Evolutionary conservation across 2,329 filamentous ascomycete genomes (phyloP), one percentile per base, ranked within the genome.

Genomic region (Beauveria scarabaeidicola): DNA sequence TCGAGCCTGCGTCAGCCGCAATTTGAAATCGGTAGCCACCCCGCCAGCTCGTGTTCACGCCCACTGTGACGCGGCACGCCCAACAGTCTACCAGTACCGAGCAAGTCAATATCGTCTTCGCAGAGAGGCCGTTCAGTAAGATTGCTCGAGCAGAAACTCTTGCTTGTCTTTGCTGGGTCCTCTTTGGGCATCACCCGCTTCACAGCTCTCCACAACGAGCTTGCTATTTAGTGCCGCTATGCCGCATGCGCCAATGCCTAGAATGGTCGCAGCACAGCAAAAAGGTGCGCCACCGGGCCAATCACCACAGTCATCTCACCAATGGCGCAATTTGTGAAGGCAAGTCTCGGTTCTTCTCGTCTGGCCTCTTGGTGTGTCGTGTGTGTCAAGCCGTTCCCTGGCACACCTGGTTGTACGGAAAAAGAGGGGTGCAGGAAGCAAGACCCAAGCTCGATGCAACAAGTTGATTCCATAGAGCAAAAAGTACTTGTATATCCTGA

Each of bases 321-420:
- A 44, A 58, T 58, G 47, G 56, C 56, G 56, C 56, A 52, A 58
- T 58, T 46, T 52, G n/a, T 25, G 50, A 19, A 25, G 51, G 52
- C 17, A 17, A 43, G 41, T 36, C 27, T 40, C 15, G 55, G 19
- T 29, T 43, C 23, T 25, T 36, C 32, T 36, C 32, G 32, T 36
- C 32, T 2, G 29, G 32, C 32, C 32, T 36, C 32, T 36, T 36
- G 32, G 32, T 15, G 29, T 32, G 32, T 36, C 32, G 32, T 36
- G 32, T 36, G 32, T 36, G 32, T 36, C 40, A 36, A 10, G 25
- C 56, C 56, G 47, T 44, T 51, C 23, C 51, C 23, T 51, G n/a
- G n/a, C n/a, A n/a, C n/a, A n/a, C n/a, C n/a, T n/a, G 46, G 46
- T 58, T 38, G 47, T 27, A 23, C 4, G 40, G 40, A 38, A 43